A percentile compares a stretch with the other conserved stretches of the same genome.
Conservation (phyloP, 2,329 filamentous ascomycete species). For the Corynespora cassiicola region DNA sequence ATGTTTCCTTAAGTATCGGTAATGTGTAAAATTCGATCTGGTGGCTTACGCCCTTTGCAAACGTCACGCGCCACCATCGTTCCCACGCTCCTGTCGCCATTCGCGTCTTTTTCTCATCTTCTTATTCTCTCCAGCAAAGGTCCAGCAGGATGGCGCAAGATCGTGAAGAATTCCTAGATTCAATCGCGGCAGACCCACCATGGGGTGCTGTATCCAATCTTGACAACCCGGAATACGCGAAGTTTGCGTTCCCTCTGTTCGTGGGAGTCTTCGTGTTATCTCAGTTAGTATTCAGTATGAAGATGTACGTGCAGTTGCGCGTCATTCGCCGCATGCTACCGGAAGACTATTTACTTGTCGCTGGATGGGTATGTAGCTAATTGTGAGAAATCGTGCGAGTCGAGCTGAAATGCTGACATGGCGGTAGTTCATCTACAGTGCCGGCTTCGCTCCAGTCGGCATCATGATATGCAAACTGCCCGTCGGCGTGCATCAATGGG, state of each 20-base stretch:
- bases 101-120: too few relatives aligned
- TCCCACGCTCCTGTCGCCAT: too few relatives aligned
- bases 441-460: neutral
- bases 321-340: neutral
- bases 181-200: neutral
- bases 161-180: neutral
- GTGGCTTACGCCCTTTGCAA: too few relatives aligned
- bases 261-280: slow-evolving; percentile 2
- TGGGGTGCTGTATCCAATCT: slow-evolving; percentile 3
- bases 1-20: too few relatives aligned
- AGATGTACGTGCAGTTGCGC: slow-evolving; percentile 1
- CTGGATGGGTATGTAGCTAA: slow-evolving; percentile 3
- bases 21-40: too few relatives aligned
- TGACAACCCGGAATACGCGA: slow-evolving; percentile 1
- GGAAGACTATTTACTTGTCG: slow-evolving; percentile 2
- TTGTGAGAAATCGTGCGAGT: neutral
- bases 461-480: slow-evolving; percentile 4
- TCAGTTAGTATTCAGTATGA: slow-evolving; percentile 1
- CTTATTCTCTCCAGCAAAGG: too few relatives aligned
- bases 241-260: slow-evolving; percentile 3
- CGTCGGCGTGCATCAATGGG: slow-evolving; percentile 9
- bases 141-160: too few relatives aligned
- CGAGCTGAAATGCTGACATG: neutral
- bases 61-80: too few relatives aligned
- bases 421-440: neutral